These are phyloP conservation scores for Vaccinium vitisidaea DNA, from an alignment of 148 eudicot genomes.

Conservation along the genomic window DNA sequence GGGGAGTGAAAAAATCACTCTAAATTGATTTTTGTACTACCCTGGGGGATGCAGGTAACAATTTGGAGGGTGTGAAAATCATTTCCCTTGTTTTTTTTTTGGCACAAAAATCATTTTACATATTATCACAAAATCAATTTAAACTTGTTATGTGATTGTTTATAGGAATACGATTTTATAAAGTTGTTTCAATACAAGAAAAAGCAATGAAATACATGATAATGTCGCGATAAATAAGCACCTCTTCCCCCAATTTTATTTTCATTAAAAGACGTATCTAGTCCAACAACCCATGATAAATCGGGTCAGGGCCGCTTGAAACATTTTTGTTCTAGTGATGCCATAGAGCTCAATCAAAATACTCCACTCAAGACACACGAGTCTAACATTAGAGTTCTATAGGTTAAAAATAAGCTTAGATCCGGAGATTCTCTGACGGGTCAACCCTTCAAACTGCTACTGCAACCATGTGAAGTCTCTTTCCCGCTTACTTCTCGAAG, in stretches of 20 bases:
- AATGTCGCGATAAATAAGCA: neutral
- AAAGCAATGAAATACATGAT: neutral
- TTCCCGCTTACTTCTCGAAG: neutral
- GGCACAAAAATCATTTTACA: too few species aligned
- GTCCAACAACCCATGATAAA: neutral
- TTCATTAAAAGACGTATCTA: neutral
- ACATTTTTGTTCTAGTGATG: neutral
- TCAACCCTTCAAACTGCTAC: neutral
- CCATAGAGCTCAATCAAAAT: neutral
- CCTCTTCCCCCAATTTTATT: neutral
- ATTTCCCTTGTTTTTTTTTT: too few species aligned
- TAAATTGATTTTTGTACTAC: too few species aligned
- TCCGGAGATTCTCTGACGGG: neutral
- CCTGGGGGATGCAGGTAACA: too few species aligned
- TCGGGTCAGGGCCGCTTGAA: neutral
- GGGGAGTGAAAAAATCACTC: too few species aligned
- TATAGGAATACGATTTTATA: neutral
- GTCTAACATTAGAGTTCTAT: neutral
- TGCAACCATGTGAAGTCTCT: neutral
- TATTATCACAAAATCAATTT: too few species aligned
- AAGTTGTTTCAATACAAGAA: neutral
- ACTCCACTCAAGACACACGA: neutral
- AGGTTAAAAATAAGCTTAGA: neutral
- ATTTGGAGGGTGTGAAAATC: too few species aligned
- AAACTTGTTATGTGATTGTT: too few species aligned